Percentiles rank a stretch among this genome's conserved stretches.
These are phyloP conservation scores for Dioscorea dumetorum DNA, from an alignment of 106 monocot genomes.

Conservation along the genomic window DNA sequence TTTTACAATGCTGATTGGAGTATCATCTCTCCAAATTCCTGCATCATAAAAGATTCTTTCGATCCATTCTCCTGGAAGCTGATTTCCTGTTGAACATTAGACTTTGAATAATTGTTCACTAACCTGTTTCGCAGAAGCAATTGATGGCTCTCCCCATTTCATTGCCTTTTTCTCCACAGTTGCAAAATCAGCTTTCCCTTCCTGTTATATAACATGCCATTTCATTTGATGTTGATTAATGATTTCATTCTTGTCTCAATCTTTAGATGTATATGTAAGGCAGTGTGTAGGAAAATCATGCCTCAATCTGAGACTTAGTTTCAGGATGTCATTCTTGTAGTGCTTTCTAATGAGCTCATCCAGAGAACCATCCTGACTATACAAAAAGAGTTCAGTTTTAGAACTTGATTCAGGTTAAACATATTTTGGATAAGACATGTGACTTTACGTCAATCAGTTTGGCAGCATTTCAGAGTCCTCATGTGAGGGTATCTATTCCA, in stretches of 20 bases:
- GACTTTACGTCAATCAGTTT: slow-evolving; percentile 68
- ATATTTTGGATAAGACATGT: background rate
- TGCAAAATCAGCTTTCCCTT: slow-evolving; percentile 85
- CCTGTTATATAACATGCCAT: slow-evolving; percentile 27
- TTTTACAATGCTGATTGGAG: slow-evolving; percentile 62
- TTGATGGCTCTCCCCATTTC: slow-evolving; percentile 80
- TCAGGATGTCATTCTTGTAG: slow-evolving; percentile 75
- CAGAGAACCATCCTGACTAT: slow-evolving; percentile 69
- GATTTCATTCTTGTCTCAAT: background rate
- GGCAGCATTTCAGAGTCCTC: slow-evolving; percentile 85
- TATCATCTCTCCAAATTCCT: slow-evolving; percentile 82
- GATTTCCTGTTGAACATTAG: background rate
- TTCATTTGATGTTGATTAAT: background rate
- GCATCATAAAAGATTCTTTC: slow-evolving; percentile 11
- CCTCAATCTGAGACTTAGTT: slow-evolving; percentile 78
- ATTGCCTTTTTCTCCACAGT: slow-evolving; percentile 83
- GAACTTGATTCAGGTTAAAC: background rate
- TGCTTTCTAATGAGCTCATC: slow-evolving; percentile 69
- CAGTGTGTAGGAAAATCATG: slow-evolving; percentile 4
- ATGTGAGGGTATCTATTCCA: slow-evolving; percentile 95
- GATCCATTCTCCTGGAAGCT: background rate
- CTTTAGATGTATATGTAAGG: background rate
- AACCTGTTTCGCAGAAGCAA: slow-evolving; percentile 95
- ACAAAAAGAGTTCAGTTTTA: background rate
- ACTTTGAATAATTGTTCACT: background rate